Percentiles rank a stretch among this genome's conserved stretches.
These are phyloP conservation scores for Nyssa sinensis DNA, from an alignment of 148 eudicot genomes.

Conservation along the genomic window DNA sequence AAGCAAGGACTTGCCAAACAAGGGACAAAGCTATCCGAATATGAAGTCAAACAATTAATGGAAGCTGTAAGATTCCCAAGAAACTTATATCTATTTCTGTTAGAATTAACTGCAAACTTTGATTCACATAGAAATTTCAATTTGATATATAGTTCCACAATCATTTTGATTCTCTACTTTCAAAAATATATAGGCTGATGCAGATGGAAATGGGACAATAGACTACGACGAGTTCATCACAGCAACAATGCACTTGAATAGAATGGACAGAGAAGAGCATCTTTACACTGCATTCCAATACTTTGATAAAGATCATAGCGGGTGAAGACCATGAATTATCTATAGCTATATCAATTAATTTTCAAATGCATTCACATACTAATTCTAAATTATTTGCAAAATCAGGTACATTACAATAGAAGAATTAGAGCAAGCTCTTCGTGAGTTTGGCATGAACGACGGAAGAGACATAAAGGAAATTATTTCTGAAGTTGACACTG, in stretches of 20 bases:
- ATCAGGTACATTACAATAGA: conserved; percentile 79
- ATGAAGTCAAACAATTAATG: conserved; percentile 62
- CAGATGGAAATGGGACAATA: conserved; percentile 95
- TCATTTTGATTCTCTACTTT: neutral
- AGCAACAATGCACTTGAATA: conserved; percentile 97
- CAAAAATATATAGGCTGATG: conserved; percentile 91
- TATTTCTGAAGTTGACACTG: conserved; percentile 80
- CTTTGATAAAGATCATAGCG: conserved; percentile 96
- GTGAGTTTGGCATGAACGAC: conserved; percentile 75
- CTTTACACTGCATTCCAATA: conserved; percentile 96
- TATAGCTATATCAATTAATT: neutral
- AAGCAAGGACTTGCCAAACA: conserved; percentile 56
- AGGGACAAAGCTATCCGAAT: conserved; percentile 60
- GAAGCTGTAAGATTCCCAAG: conserved; percentile 48
- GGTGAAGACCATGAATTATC: conserved; percentile 31
- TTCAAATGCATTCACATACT: neutral
- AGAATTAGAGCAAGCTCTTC: conserved; percentile 90
- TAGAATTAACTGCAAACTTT: neutral
- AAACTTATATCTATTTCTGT: neutral
- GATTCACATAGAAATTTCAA: no score
- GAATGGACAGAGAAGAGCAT: conserved; percentile 98
- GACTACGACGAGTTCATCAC: conserved; percentile 98
- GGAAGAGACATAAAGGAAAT: conserved; percentile 84
- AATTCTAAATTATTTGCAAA: neutral
- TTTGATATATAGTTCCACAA: neutral